Evolutionary conservation across 2,329 filamentous ascomycete genomes (phyloP).

Genomic region (Metarhizium album): DNA sequence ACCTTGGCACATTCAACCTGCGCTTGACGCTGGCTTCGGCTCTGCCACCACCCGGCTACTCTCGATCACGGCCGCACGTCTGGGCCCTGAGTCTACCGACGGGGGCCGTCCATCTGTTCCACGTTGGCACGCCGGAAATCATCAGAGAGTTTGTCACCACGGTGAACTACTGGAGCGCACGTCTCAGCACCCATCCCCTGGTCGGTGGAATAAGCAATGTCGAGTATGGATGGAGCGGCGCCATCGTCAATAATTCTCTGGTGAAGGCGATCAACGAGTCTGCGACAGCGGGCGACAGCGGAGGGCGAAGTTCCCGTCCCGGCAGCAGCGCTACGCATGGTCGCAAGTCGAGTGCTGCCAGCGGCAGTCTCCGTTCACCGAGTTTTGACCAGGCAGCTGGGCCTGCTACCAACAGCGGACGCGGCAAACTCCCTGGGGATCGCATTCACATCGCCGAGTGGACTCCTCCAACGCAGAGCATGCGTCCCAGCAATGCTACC

Average conservation of each 20-base stretch:
- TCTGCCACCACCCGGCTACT: constrained; percentile 85
- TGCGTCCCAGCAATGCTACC: constrained; percentile 68
- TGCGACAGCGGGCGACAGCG: constrained; percentile 18
- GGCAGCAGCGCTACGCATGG: constrained; percentile 37
- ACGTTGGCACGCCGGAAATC: constrained; percentile 90
- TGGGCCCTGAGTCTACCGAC: constrained; percentile 89
- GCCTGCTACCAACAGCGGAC: constrained; percentile 38
- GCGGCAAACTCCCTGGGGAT: constrained; percentile 67
- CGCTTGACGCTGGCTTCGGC: constrained; percentile 86
- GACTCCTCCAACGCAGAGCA: constrained; percentile 79
- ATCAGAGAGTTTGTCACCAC: constrained; percentile 89
- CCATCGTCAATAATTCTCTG: constrained; percentile 56
- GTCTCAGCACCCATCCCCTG: constrained; percentile 85
- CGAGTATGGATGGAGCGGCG: constrained; percentile 93
- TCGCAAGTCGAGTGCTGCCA: constrained; percentile 35
- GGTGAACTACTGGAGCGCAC: constrained; percentile 95
- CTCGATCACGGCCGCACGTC: constrained; percentile 78
- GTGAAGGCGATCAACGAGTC: constrained; percentile 43
- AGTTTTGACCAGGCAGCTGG: constrained; percentile 52
- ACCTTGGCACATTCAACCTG: constrained; percentile 75
- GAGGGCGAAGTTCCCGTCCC: constrained; percentile 31
- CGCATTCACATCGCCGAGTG: constrained; percentile 77
- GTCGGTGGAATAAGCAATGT: constrained; percentile 92
- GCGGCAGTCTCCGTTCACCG: constrained; percentile 39
- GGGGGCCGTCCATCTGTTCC: constrained; percentile 94